Evolutionary conservation across 2,329 filamentous ascomycete genomes (phyloP), one percentile per base, ranked within the genome.

Genomic region (Emergomyces pasteurianus): DNA sequence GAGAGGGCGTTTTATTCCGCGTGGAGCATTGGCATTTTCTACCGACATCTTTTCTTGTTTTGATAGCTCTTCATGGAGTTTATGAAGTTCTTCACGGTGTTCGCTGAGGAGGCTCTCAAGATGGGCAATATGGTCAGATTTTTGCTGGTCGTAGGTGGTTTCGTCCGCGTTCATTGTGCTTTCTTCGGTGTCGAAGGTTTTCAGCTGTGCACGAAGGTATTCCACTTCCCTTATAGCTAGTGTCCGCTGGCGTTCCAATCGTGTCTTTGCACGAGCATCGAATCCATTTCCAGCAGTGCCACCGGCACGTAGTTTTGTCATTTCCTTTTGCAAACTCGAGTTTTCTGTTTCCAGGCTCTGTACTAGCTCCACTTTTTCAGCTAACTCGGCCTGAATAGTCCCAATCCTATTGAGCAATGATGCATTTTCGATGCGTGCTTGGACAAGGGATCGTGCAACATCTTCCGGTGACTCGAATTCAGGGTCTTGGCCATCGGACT

Each of bases 211-310:
- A 26, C 94, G 88, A 7, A 99, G 81, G 71, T 95, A 96, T 66
- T 96, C 92, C 0, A 94, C 90, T 72, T 99, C 95, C 70, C 96
- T 96, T 28, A 90, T 81, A 0, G 92, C 90, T 8, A 99, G 81
- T 0, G 82, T 84, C 61, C 90, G 88, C 71, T 97, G 92, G 62
- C 94, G 83, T 68, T 99, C 92, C 0, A 96, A 77, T 38, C 94
- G 84, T 59, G 88, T 78, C 50, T 85, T 86, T 1, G 83, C 81
- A 74, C 91, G 83, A 63, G 71, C 88, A 68, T 90, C 88, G 23
- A 77, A 80, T 1, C 75, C 69, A 5, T 78, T 75, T 3, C 72
- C 78, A 34, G 65, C 66, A 28, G 68, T 65, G 14, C 67, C 66
- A 18, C 63, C 66, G 3, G 76, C 74, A 68, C 86, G 89, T 14